Conservation (phyloP, 2,329 filamentous ascomycete species). For the Aspergillus pseudoterreus region DNA sequence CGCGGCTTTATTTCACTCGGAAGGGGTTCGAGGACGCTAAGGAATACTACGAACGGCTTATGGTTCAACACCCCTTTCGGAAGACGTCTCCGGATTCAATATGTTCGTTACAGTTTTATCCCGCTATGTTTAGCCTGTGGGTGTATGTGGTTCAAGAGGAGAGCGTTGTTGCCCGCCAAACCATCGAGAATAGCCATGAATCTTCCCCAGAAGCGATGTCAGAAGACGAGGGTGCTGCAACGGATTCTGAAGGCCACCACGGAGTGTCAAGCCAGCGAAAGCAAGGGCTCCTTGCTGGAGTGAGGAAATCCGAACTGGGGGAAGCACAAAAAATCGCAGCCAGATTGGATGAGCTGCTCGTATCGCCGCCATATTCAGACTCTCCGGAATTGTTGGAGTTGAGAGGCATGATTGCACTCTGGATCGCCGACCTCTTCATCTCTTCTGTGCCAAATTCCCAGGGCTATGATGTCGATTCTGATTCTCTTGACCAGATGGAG, state of each 20-base stretch:
- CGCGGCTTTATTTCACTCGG: constrained; percentile 36
- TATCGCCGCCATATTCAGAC: constrained; percentile 66
- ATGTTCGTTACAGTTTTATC: constrained; percentile 73
- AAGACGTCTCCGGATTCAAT: constrained; percentile 55
- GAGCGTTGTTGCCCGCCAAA: constrained; percentile 46
- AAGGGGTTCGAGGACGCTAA: constrained; percentile 56
- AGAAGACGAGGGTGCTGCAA: constrained; percentile 29
- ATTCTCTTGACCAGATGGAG: constrained; percentile 15
- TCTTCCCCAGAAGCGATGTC: constrained; percentile 23
- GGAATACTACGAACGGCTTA: constrained; percentile 73
- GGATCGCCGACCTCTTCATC: constrained; percentile 64
- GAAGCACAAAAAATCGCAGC: constrained; percentile 61
- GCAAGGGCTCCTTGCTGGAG: constrained; percentile 25
- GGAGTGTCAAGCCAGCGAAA: constrained; percentile 33
- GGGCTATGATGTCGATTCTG: constrained; percentile 9
- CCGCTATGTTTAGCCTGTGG: constrained; percentile 76
- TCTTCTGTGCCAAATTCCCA: constrained; percentile 27
- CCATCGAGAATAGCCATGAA: constrained; percentile 27
- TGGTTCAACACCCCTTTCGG: constrained; percentile 71
- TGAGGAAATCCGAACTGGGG: constrained; percentile 52
- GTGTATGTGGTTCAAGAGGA: constrained; percentile 69
- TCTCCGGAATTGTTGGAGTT: constrained; percentile 65
- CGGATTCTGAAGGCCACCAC: constrained; percentile 15
- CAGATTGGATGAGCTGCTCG: constrained; percentile 68
- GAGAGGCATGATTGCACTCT: constrained; percentile 70